Evolutionary conservation across 495 filamentous ascomycete species (phyloP).

Genomic region (Rhypophila decipiens): DNA sequence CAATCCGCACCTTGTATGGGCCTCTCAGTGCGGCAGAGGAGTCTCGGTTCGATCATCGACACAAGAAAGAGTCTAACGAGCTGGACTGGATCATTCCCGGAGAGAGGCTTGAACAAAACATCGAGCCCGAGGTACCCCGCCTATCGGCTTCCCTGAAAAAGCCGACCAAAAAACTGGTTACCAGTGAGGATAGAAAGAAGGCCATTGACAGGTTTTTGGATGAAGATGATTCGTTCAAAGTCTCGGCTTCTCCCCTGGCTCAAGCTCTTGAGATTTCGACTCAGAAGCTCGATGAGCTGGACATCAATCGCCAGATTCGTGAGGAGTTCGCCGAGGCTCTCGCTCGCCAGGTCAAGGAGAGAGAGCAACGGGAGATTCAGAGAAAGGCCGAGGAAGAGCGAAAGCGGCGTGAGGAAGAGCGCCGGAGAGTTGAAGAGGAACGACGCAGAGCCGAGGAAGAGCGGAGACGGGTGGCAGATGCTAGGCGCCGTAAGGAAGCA

Average conservation of each 20-base stretch:
- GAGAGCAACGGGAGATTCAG: not conserved
- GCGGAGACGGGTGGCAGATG: slow-evolving; percentile 2
- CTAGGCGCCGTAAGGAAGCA: not conserved
- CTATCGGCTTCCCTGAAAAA: too few species aligned
- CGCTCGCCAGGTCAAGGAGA: slow-evolving; percentile 4
- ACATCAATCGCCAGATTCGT: slow-evolving; percentile 13
- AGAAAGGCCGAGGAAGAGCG: slow-evolving; percentile 6
- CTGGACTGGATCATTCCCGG: too few species aligned
- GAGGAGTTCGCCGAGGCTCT: slow-evolving; percentile 7
- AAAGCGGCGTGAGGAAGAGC: slow-evolving; percentile 15
- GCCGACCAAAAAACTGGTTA: too few species aligned
- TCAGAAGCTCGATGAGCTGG: slow-evolving; percentile 11
- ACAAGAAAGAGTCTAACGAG: too few species aligned
- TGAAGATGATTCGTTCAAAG: too few species aligned
- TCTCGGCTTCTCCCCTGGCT: slow-evolving; percentile 1
- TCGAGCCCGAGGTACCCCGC: too few species aligned
- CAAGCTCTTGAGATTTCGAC: slow-evolving; percentile 8
- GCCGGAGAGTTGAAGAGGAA: slow-evolving; percentile 2
- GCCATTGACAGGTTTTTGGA: too few species aligned
- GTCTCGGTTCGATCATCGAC: too few species aligned
- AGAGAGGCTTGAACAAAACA: too few species aligned
- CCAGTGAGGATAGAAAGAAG: too few species aligned
- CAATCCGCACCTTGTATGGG: too few species aligned
- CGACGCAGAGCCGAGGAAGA: slow-evolving; percentile 11
- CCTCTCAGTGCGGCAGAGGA: too few species aligned